These are phyloP conservation scores for Dictyostelium capitatum DNA, from an alignment of 78 protist genomes.

Conservation along the genomic window DNA sequence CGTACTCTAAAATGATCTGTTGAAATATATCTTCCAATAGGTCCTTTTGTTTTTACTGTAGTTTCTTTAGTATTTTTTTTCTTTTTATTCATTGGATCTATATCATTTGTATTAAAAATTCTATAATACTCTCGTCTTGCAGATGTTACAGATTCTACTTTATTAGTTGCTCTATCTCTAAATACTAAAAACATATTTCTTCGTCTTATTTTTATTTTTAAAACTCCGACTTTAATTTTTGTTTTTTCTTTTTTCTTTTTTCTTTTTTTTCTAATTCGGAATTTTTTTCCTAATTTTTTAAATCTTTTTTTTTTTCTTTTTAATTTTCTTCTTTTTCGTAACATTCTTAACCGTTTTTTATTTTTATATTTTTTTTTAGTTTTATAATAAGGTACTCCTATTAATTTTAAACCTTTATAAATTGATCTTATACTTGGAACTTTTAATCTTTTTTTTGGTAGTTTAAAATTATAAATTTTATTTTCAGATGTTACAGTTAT, in stretches of 20 bases:
- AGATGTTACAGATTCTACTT: neutral
- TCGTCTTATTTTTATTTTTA: neutral
- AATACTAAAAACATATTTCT: slow-evolving; percentile 21
- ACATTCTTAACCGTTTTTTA: neutral
- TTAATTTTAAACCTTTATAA: no score
- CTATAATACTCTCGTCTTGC: neutral
- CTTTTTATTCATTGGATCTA: neutral
- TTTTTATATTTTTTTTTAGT: neutral
- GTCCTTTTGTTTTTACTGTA: neutral
- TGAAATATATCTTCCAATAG: neutral
- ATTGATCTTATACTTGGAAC: neutral
- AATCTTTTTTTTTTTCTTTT: no score
- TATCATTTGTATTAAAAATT: neutral
- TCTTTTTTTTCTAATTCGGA: neutral
- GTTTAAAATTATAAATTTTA: neutral
- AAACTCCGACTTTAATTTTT: neutral
- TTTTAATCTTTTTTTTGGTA: neutral
- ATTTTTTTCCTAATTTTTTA: neutral
- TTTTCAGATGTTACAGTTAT: neutral
- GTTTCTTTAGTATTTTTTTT: neutral
- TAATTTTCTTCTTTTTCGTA: neutral
- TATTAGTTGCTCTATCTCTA: neutral
- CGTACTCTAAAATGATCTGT: neutral
- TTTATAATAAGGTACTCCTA: neutral
- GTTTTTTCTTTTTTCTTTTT: neutral